Evolutionary conservation across 768 basidiomycete species (phyloP), one percentile per base, ranked within the genome.

Genomic region (Mycena floridula): DNA sequence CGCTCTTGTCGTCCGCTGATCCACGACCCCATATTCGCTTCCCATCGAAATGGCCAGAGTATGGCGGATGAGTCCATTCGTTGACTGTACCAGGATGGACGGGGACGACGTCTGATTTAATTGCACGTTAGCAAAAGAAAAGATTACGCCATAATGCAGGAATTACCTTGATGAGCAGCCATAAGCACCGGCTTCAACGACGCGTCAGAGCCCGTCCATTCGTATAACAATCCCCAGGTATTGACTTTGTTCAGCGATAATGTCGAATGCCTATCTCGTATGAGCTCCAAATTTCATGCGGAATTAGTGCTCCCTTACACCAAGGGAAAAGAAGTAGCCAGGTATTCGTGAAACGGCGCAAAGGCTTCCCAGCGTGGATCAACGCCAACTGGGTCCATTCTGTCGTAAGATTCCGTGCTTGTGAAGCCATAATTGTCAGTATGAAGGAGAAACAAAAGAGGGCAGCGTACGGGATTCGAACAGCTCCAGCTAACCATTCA

Each of bases 21-120:
- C 89, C 89, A 7, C 89, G 71, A 6, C 89, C 89, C 85, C 86
- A 89, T 15, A 91, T 69, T 47, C 69, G 73, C 42, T 75, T 64
- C n/a, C 74, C 80, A 49, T 82, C 80, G 50, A 68, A 81, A 44
- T 71, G 55, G 0, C 84, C 84, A 22, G 78, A 81, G 55, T 77
- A 85, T 3, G 82, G 79, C 3, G 81, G 79, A 45, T 80, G 52
- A 4, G 57, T 68, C 84, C 84, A 86, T 46, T 73, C 59, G 47
- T 70, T 68, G 16, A 74, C 60, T 0, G 82, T 82, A 4, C 65
- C 62, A 2, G 73, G 69, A 20, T 78, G 69, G 7, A 84, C 83
- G 4, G 83, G 84, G 5, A 86, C 84, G 5, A 85, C 82, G 50
- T 86, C 84, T 81, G 27, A 13, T 32, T 16, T 37, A 40, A 37